Base-by-base conservation (phyloP, 2,329 filamentous ascomycete genomes). In the Neonectria magnoliae region DNA sequence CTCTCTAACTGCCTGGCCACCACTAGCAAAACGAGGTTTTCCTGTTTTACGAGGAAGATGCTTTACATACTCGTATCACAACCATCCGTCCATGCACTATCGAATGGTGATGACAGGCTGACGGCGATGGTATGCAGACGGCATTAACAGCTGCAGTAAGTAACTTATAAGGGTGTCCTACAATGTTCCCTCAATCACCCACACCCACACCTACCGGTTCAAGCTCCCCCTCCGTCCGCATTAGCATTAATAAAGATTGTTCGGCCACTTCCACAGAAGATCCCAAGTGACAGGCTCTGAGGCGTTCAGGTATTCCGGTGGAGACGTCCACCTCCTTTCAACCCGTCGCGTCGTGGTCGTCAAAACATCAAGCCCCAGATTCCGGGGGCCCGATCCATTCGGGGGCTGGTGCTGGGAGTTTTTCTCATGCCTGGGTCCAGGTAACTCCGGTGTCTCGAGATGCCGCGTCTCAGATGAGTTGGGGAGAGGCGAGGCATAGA, bases 381-480 rank as follows among this genome's bases (percentile, higher is more conserved):
- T 50, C 56, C 20, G 25, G 51, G 33, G 53, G 33, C 45, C 51
- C 38, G 51, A 65, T 61, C 62, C 57, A 55, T 57, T 48, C 44
- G 22, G 20, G 22, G 36, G 50, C 50, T 38, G 44, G 56, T 56
- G 47, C 36, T 57, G 33, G 18, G 18, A 22, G 16, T 16, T 25
- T 13, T 13, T 31, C 22, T 56, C 50, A 31, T 44, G 29, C 44
- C 41, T 48, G 9, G 36, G 45, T 51, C 20, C 47, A 13, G 45
- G 52, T 51, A 20, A 29, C 48, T 38, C 50, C 27, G 25, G 56
- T 29, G 56, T 45, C 27, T 36, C 14, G 33, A 48, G 33, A 36
- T 52, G 33, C 56, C 56, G 56, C 56, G 61, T 60, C 56, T 64
- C 56, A 59, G 38, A 59, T 45, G 33, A 42, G 44, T 51, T 51